Conservation (phyloP, 208 protist genomes). For the Phytomonas francai region DNA sequence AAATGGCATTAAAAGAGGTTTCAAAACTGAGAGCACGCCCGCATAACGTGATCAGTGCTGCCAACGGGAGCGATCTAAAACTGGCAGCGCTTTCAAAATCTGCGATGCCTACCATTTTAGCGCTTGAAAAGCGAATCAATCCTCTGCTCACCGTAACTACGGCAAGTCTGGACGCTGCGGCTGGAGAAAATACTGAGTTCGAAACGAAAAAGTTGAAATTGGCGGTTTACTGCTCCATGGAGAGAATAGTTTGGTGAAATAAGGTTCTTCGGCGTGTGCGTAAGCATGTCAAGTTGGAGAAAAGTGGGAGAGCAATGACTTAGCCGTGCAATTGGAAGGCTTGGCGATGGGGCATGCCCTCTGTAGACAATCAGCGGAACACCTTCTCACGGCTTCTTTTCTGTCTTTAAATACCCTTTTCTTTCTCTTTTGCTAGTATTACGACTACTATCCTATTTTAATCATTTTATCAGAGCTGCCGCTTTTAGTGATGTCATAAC, state of each 20-base stretch:
- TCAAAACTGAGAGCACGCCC: slow-evolving; percentile 26
- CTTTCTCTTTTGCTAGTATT: background rate
- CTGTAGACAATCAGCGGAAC: background rate
- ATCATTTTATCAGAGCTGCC: no score
- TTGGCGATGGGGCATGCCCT: background rate
- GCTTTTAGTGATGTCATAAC: no score
- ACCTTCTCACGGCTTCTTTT: background rate
- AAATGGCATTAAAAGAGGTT: slow-evolving; percentile 21
- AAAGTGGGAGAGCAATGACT: background rate
- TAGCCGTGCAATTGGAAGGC: background rate
- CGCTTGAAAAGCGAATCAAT: slow-evolving; percentile 51
- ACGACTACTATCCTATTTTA: no score
- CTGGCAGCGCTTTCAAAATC: slow-evolving; percentile 32
- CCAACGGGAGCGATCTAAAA: slow-evolving; percentile 6
- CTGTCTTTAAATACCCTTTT: background rate
- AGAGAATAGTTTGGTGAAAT: background rate
- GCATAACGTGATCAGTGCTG: slow-evolving; percentile 30
- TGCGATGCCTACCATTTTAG: slow-evolving; percentile 61
- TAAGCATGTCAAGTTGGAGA: background rate
- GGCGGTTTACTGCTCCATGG: slow-evolving; percentile 32
- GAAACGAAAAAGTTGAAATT: slow-evolving; percentile 20
- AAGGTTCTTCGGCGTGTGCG: background rate
- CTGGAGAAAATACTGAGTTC: slow-evolving; percentile 16
- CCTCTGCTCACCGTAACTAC: slow-evolving; percentile 55
- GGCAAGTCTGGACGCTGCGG: slow-evolving; percentile 23